Conservation (phyloP, 176 grass and related monocot species). For the Eleusine coracana region DNA sequence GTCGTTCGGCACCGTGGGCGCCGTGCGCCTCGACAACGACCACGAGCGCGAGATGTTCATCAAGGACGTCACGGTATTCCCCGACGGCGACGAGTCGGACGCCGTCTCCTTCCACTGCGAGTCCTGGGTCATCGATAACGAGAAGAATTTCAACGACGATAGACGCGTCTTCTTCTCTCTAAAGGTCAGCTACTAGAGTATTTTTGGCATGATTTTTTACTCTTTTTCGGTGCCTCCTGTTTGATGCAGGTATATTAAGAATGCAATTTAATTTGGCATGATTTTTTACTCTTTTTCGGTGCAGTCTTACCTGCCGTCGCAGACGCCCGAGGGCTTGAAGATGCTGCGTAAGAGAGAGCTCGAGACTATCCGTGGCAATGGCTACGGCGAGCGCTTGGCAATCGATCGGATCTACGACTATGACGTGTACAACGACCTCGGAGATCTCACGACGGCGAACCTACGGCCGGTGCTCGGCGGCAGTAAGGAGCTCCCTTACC, state of each 20-base stretch:
- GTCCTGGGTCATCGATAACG: constrained; percentile 56
- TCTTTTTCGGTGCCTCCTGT: neutral
- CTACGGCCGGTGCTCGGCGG: constrained; percentile 58
- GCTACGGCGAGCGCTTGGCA: constrained; percentile 19
- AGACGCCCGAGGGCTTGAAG: constrained; percentile 59
- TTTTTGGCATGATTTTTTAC: neutral
- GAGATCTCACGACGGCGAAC: constrained; percentile 37
- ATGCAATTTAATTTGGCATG: neutral
- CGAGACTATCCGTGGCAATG: constrained; percentile 47
- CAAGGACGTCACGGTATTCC: constrained; percentile 38
- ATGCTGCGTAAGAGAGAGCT: constrained; percentile 51
- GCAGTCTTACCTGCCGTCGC: constrained; percentile 76
- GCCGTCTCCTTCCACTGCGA: constrained; percentile 38
- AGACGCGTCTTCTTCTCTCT: constrained; percentile 57
- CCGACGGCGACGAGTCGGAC: neutral
- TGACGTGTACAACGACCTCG: constrained; percentile 70
- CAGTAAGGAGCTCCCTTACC: constrained; percentile 51
- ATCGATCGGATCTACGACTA: constrained; percentile 53
- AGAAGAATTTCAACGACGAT: neutral
- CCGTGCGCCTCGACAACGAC: constrained; percentile 52
- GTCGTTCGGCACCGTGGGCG: constrained; percentile 50
- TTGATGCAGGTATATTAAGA: too few species aligned
- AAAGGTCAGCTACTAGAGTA: constrained; percentile 29
- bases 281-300: neutral
- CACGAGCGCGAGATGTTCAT: constrained; percentile 60